A percentile compares a stretch with the other conserved stretches of the same genome.
Evolutionary conservation across 768 basidiomycete genomes (phyloP).

Genomic region (Mycena leptocephala): DNA sequence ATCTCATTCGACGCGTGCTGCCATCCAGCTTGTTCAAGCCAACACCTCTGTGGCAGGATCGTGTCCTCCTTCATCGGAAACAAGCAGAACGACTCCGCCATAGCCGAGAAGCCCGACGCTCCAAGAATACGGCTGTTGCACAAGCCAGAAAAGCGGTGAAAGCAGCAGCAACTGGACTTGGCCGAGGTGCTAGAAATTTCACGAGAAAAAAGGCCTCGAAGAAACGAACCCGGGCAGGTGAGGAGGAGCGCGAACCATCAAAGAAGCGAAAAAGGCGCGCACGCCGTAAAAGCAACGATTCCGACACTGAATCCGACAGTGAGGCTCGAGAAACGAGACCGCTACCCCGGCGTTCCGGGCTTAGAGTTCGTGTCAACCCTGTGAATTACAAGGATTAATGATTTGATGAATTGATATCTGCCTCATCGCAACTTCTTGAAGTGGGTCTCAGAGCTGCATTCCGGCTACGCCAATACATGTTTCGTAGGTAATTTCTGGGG

Average conservation of each 20-base stretch:
- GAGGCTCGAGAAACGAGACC: neutral
- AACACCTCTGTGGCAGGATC: constrained; percentile 5
- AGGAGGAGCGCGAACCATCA: neutral
- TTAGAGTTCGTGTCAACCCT: neutral
- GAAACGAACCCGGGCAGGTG: neutral
- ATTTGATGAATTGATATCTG: too few relatives aligned
- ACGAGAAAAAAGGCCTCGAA: neutral
- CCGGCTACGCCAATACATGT: too few relatives aligned
- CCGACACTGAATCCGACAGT: neutral
- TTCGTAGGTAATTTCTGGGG: too few relatives aligned
- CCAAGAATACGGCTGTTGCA: too few relatives aligned
- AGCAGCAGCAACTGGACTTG: neutral
- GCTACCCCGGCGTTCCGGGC: neutral
- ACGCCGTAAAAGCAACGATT: neutral
- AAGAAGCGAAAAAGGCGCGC: neutral
- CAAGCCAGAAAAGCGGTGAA: too few relatives aligned
- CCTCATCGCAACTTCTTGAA: too few relatives aligned
- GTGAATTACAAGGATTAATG: too few relatives aligned
- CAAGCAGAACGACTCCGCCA: neutral
- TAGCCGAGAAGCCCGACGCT: neutral
- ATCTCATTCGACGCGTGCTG: neutral
- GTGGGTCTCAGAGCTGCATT: too few relatives aligned
- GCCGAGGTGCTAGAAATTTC: neutral
- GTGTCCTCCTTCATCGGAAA: neutral
- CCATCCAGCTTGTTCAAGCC: neutral